phyloP scores from a whole-genome alignment of 768 basidiomycete genomes.

The Boletus rufocinnamomeus region DNA sequence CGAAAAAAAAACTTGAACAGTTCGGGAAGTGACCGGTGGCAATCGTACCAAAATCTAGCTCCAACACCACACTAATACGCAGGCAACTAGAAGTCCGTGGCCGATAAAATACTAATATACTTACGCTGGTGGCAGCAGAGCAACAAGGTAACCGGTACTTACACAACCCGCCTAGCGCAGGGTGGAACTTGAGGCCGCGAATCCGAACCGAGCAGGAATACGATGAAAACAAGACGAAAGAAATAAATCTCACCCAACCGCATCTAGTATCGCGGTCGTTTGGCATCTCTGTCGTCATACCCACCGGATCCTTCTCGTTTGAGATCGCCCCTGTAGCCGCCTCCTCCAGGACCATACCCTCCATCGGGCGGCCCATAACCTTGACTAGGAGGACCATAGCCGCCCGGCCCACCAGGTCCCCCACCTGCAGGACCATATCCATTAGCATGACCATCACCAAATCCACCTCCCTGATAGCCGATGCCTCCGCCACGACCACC shows the following conservation, averaged over 20 bases:
- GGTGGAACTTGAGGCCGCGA: constrained; percentile 27
- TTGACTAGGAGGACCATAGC: constrained; percentile 40
- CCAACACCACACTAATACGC: constrained; percentile 7
- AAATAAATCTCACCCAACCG: constrained; percentile 38
- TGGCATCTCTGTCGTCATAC: constrained; percentile 79
- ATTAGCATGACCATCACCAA: constrained; percentile 52
- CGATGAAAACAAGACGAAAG: constrained; percentile 25
- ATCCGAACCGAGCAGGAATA: constrained; percentile 26
- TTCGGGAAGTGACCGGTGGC: not conserved
- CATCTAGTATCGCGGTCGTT: constrained; percentile 78
- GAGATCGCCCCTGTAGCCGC: constrained; percentile 70
- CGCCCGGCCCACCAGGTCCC: constrained; percentile 43
- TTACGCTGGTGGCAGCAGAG: constrained; percentile 34
- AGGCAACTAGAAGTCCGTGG: constrained; percentile 7
- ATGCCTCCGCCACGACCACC: constrained; percentile 74
- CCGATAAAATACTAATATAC: constrained; percentile 39
- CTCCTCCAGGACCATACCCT: constrained; percentile 46
- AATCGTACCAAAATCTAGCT: constrained; percentile 12
- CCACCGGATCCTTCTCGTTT: constrained; percentile 75
- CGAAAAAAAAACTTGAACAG: not conserved
- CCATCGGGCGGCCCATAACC: constrained; percentile 50
- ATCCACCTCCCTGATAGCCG: constrained; percentile 65
- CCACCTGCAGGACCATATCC: constrained; percentile 57
- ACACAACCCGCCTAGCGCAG: constrained; percentile 38
- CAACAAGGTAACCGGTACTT: constrained; percentile 36